Evolutionary conservation across 1,284 basidiomycete genomes (phyloP), one percentile per base, ranked within the genome.

Genomic region (Kwoniella shivajii): DNA sequence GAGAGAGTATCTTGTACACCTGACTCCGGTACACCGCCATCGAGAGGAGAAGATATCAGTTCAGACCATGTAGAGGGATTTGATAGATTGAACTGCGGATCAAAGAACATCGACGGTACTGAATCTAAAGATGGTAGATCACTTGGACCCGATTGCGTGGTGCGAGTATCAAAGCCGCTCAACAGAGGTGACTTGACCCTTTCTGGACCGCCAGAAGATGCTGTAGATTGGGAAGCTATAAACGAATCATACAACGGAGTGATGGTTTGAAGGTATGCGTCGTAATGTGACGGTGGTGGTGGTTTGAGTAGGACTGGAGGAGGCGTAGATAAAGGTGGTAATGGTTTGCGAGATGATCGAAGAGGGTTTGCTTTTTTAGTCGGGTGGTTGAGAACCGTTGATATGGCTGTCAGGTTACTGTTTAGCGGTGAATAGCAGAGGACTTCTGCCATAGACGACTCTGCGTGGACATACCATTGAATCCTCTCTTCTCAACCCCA

Each of bases 1-100:
- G 92, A 93, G 54, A 98, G 85, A 69, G 87, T 88, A 72, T 97
- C 93, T n/a, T 96, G 87, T 1, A 95, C 81, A 82, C 78, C 62
- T 84, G 84, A 24, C 65, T 88, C 84, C 37, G 81, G 73, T 51
- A 79, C 74, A 60, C 41, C 74, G 48, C 54, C 48, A 27, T 20
- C 49, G 37, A 48, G 54, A 9, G 71, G 63, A 24, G 55, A 52
- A 22, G 57, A 61, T 29, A 72, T 90, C 46, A 98, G 88, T 5
- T 84, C 79, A 54, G 86, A 83, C 77, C 97, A 99, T 0, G 86
- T 95, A 36, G 79, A 81, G 0, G 92, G 87, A 71, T 95, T 86
- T 9, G 88, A 85, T n/a, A 99, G 83, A 74, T 93, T 71, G 79
- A 99, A 98, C 24, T 83, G 72, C 4, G 82, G 73, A 48, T 85